phyloP scores from a whole-genome alignment of 768 basidiomycete species.

The Daedaleopsis sinensis region DNA sequence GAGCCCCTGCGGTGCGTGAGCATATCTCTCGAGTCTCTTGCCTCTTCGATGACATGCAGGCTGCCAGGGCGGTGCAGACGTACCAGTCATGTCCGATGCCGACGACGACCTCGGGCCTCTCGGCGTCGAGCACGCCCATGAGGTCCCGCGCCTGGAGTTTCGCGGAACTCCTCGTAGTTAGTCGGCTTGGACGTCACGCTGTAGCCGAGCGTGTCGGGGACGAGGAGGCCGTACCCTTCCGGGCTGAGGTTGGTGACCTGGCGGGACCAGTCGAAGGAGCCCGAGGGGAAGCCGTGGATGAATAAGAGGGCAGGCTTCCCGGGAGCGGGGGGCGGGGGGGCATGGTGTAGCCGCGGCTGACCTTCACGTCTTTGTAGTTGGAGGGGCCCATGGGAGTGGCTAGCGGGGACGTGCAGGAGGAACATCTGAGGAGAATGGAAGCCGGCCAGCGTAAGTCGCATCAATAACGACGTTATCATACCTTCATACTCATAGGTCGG shows the following conservation, averaged over 20 bases:
- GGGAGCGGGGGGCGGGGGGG: constrained; percentile 24
- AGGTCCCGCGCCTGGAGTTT: constrained; percentile 34
- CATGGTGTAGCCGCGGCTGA: constrained; percentile 37
- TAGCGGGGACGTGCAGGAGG: neutral
- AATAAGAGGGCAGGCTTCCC: constrained; percentile 44
- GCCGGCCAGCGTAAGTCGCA: too few relatives aligned
- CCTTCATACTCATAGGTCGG: too few relatives aligned
- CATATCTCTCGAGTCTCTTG: too few relatives aligned
- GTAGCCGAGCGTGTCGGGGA: constrained; percentile 50
- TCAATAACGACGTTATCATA: too few relatives aligned
- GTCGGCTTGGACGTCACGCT: constrained; percentile 48
- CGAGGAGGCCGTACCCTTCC: constrained; percentile 46
- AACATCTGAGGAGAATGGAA: neutral
- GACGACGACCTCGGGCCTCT: constrained; percentile 33
- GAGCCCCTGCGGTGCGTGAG: constrained; percentile 1
- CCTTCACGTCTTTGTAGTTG: constrained; percentile 34
- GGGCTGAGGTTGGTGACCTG: constrained; percentile 41
- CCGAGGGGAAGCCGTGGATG: constrained; percentile 48
- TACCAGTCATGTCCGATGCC: constrained; percentile 40
- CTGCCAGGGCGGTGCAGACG: neutral
- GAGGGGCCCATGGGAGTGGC: constrained; percentile 22
- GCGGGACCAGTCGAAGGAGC: constrained; percentile 43
- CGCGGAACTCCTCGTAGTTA: constrained; percentile 30
- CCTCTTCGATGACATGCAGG: too few relatives aligned
- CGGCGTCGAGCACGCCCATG: constrained; percentile 38